A percentile compares a stretch with the other conserved stretches of the same genome.
Conservation (phyloP, 805 yeast genomes). For the Pichia ethanolica region DNA sequence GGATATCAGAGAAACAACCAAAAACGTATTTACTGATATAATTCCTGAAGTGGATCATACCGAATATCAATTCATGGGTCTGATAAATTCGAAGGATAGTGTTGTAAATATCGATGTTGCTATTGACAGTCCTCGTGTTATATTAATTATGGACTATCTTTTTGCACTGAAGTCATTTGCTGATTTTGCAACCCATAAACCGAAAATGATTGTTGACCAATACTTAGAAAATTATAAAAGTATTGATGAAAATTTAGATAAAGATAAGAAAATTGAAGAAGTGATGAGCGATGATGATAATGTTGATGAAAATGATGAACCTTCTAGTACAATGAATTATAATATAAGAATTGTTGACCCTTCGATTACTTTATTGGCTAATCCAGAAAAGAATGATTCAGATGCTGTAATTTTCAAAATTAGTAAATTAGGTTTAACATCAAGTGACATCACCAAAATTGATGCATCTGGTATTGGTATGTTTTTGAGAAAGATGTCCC, state of each 20-base stretch:
- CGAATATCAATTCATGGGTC: conserved; percentile 64
- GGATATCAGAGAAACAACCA: conserved; percentile 57
- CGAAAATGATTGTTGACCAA: conserved; percentile 19
- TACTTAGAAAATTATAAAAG: neutral
- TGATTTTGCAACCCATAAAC: conserved; percentile 35
- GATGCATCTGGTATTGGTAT: conserved; percentile 77
- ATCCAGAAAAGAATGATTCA: conserved; percentile 58
- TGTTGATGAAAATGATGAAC: neutral
- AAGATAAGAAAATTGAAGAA: conserved; percentile 12
- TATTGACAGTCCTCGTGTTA: conserved; percentile 71
- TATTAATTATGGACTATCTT: conserved; percentile 80
- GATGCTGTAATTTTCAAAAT: conserved; percentile 89
- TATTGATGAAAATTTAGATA: neutral
- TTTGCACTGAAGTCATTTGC: conserved; percentile 64
- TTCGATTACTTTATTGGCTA: conserved; percentile 72
- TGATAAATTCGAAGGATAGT: conserved; percentile 37
- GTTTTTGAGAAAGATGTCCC: conserved; percentile 73
- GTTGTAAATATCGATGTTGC: conserved; percentile 42
- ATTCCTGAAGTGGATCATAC: conserved; percentile 62
- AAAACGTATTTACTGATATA: conserved; percentile 70
- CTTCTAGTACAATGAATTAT: conserved; percentile 34
- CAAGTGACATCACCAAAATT: conserved; percentile 58
- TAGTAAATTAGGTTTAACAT: conserved; percentile 65
- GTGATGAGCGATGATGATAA: neutral
- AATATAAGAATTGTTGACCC: conserved; percentile 69